Percentiles rank a stretch among this genome's conserved stretches.
phyloP scores from a whole-genome alignment of 1,139 yeast genomes.

The Meyerozyma sp. region DNA sequence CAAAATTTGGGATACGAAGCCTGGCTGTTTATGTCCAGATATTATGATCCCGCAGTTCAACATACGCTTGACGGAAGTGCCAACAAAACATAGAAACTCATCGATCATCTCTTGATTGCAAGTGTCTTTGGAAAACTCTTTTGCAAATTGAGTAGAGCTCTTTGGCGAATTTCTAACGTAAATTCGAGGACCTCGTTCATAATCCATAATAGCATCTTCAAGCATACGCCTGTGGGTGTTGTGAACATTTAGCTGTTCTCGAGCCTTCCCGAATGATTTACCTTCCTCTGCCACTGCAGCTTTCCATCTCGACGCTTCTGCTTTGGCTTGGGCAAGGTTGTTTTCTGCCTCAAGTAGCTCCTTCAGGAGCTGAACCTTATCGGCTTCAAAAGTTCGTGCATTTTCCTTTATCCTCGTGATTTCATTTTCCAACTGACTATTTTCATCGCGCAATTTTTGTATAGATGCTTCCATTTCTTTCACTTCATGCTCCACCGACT shows the following conservation, averaged over 20 bases:
- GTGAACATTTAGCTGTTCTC: constrained; percentile 16
- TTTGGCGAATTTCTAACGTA: constrained; percentile 12
- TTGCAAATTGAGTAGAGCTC: constrained; percentile 13
- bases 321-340: constrained; percentile 5
- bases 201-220: constrained; percentile 50
- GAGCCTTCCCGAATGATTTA: constrained; percentile 7
- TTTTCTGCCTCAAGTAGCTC: constrained; percentile 8
- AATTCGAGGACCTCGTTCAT: constrained; percentile 32
- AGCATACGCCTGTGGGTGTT: constrained; percentile 32
- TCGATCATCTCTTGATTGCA: constrained; percentile 10
- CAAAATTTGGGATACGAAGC: constrained; percentile 8
- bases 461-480: constrained; percentile 6
- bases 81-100: constrained; percentile 18
- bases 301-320: constrained; percentile 9
- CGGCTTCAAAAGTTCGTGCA: constrained; percentile 11
- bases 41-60: constrained; percentile 16
- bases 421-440: constrained; percentile 3
- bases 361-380: constrained; percentile 7
- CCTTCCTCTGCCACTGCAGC: constrained; percentile 6
- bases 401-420: constrained; percentile 10
- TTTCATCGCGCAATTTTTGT: constrained; percentile 1
- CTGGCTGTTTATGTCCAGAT: constrained; percentile 9
- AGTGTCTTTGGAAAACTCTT: constrained; percentile 11
- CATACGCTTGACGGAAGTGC: constrained; percentile 11
- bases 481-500: constrained; percentile 8